phyloP scores from a whole-genome alignment of 2,329 filamentous ascomycete species.

The Aureobasidium sp. region DNA sequence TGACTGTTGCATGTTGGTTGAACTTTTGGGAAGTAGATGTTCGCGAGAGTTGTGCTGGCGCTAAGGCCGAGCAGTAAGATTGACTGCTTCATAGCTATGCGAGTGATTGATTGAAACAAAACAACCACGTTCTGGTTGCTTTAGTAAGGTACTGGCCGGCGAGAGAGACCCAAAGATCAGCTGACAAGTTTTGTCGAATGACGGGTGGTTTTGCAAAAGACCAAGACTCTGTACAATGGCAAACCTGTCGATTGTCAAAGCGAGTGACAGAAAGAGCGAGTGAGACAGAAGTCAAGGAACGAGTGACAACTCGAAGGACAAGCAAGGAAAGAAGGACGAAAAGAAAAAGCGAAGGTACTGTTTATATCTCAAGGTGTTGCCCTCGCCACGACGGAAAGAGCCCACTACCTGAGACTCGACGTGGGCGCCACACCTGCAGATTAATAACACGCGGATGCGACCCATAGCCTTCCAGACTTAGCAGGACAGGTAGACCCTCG shows the following conservation, averaged over 20 bases:
- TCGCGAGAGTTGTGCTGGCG: conserved; percentile 27
- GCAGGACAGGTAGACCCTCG: neutral
- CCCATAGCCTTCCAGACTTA: neutral
- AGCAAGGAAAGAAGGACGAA: neutral
- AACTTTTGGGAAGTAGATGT: conserved; percentile 44
- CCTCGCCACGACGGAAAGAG: neutral
- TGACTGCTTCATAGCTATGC: conserved; percentile 3
- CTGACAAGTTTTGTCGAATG: neutral
- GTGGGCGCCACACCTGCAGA: conserved; percentile 7
- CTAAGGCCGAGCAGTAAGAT: conserved; percentile 8
- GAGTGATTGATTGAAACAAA: neutral
- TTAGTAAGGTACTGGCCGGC: neutral
- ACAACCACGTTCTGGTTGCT: neutral
- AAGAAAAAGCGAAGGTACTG: neutral
- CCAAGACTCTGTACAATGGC: neutral
- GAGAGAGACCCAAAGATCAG: neutral
- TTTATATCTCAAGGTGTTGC: neutral
- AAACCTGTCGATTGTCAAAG: neutral
- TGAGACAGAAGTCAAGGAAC: neutral
- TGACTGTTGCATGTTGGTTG: conserved; percentile 37
- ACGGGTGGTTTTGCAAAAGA: neutral
- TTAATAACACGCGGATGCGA: neutral
- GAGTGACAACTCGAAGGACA: neutral
- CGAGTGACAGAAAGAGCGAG: neutral
- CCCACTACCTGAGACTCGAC: conserved; percentile 3